phyloP scores from a whole-genome alignment of 495 filamentous ascomycete species.

The Thermothielavioides terrestris region DNA sequence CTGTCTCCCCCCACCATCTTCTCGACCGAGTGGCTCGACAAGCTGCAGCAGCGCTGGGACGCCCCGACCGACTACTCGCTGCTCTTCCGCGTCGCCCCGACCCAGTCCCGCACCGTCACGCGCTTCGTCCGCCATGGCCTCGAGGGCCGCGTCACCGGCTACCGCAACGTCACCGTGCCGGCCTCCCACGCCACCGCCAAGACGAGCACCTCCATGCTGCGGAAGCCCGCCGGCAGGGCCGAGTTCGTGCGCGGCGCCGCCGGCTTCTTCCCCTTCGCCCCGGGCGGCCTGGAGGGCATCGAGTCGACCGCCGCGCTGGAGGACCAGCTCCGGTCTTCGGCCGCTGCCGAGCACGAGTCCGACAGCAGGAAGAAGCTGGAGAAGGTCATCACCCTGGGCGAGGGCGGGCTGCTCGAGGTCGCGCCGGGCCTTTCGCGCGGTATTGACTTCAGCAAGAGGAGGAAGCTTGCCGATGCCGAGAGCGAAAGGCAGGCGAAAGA shows the following conservation, averaged over 20 bases:
- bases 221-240: slow-evolving; percentile 78
- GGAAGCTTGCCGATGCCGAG: slow-evolving; percentile 44
- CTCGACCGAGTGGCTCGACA: slow-evolving; percentile 74
- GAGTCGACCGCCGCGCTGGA: slow-evolving; percentile 70
- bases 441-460: slow-evolving; percentile 60
- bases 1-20: slow-evolving; percentile 70
- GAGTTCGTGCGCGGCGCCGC: slow-evolving; percentile 94
- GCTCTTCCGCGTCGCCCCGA: slow-evolving; percentile 78
- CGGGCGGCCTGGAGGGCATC: slow-evolving; percentile 84
- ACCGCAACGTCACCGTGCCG: slow-evolving; percentile 88
- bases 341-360: slow-evolving; percentile 21
- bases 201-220: slow-evolving; percentile 83
- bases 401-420: slow-evolving; percentile 70
- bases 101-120: slow-evolving; percentile 85
- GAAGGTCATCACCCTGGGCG: slow-evolving; percentile 72
- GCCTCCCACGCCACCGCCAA: slow-evolving; percentile 88
- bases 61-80: slow-evolving; percentile 62
- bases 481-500: slow-evolving; percentile 51
- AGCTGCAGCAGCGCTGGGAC: slow-evolving; percentile 87
- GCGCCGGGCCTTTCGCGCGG: slow-evolving; percentile 79
- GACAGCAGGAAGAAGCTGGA: slow-evolving; percentile 52
- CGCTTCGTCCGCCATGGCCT: slow-evolving; percentile 88
- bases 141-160: slow-evolving; percentile 87
- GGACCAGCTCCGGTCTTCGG: slow-evolving; percentile 43
- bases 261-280: slow-evolving; percentile 92